Percentiles rank a stretch among this genome's conserved stretches.
Evolutionary conservation across 2,329 filamentous ascomycete species (phyloP).

Genomic region (Beauveria sp.): DNA sequence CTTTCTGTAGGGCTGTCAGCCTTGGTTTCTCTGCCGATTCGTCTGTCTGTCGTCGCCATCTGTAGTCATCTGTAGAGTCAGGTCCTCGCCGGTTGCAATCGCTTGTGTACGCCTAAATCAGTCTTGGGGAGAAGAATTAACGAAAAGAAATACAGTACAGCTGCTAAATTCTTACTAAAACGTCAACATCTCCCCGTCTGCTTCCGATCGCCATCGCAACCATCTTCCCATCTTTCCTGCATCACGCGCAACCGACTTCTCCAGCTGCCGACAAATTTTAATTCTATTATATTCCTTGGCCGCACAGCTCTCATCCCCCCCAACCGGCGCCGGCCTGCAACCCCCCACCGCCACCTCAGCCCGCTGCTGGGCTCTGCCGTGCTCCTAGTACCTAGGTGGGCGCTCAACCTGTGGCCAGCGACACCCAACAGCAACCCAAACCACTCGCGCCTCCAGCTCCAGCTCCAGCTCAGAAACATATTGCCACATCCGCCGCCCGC

Average conservation of each 20-base stretch:
- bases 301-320: neutral
- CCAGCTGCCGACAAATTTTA: neutral
- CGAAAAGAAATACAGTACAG: neutral
- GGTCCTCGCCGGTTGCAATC: neutral
- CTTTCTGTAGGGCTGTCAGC: neutral
- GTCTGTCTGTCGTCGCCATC: too few species aligned
- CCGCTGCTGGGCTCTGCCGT: conserved; percentile 5
- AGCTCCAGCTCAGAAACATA: too few species aligned
- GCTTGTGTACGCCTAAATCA: neutral
- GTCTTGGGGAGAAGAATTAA: neutral
- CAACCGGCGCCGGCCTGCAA: neutral
- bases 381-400: neutral
- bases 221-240: neutral
- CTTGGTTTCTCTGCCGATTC: too few species aligned
- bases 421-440: conserved; percentile 3
- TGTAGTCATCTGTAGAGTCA: too few species aligned
- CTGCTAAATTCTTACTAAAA: neutral
- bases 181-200: neutral
- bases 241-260: neutral
- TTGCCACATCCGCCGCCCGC: neutral
- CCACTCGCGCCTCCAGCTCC: neutral
- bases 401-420: neutral
- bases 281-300: neutral
- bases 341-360: conserved; percentile 10
- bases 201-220: neutral